Evolutionary conservation across 345 rosid species (phyloP).

Genomic region (Rubroshorea leprosula): DNA sequence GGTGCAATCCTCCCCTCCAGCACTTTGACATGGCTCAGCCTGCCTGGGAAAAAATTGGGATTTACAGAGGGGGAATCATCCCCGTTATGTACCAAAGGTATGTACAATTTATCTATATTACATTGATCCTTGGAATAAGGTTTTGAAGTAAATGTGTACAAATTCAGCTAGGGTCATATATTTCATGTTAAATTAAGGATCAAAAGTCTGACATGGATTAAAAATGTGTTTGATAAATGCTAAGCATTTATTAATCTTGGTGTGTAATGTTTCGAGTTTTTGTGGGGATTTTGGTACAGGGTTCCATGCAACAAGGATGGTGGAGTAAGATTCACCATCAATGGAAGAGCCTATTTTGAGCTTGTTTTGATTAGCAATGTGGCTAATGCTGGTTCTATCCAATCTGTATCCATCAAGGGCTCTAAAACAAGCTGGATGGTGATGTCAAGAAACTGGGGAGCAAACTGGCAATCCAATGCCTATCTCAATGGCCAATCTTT

Average conservation of each 20-base stretch:
- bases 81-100: neutral
- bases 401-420: neutral
- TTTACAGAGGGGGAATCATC: neutral
- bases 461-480: neutral
- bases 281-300: neutral
- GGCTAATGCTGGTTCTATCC: neutral
- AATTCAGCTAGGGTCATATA: too few species aligned
- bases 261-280: too few species aligned
- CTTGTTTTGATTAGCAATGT: neutral
- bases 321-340: constrained; percentile 1
- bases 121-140: neutral
- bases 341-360: neutral
- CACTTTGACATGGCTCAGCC: constrained; percentile 5
- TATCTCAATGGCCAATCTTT: constrained; percentile 17
- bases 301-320: neutral
- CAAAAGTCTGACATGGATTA: too few species aligned
- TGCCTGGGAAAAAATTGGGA: neutral
- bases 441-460: constrained; percentile 5
- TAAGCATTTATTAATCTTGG: too few species aligned
- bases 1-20: neutral
- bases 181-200: too few species aligned
- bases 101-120: neutral
- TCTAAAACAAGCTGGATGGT: neutral
- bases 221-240: too few species aligned
- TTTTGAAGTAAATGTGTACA: neutral